phyloP scores from a whole-genome alignment of 768 basidiomycete species.

The Pleurotus tuber-regium region DNA sequence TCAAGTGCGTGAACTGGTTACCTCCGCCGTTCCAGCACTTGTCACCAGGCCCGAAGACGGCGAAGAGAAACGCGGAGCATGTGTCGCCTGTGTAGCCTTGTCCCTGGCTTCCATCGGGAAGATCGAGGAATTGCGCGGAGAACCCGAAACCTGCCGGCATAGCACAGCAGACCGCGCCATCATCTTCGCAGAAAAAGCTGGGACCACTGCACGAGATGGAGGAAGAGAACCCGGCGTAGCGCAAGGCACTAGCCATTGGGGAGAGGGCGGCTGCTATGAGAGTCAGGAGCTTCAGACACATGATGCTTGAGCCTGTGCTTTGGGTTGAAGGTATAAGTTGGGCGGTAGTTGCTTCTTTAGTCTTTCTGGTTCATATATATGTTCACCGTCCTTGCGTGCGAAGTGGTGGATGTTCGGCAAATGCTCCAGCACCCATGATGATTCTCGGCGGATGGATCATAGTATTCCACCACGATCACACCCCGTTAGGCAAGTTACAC shows the following conservation, averaged over 20 bases:
- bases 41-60: slow-evolving; percentile 6
- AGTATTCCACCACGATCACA: too few relatives aligned
- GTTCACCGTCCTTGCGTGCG: too few relatives aligned
- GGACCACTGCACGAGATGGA: slow-evolving; percentile 3
- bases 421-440: too few relatives aligned
- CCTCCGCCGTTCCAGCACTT: slow-evolving; percentile 11
- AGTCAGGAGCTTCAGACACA: too few relatives aligned
- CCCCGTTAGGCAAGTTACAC: too few relatives aligned
- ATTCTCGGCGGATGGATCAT: too few relatives aligned
- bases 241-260: slow-evolving; percentile 7
- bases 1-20: background rate
- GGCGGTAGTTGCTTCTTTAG: too few relatives aligned
- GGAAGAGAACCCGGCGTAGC: slow-evolving; percentile 10
- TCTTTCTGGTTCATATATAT: too few relatives aligned
- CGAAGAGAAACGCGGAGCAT: slow-evolving; percentile 6
- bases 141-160: slow-evolving; percentile 8
- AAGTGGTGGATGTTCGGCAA: too few relatives aligned
- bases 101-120: slow-evolving; percentile 4
- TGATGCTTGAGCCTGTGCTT: too few relatives aligned
- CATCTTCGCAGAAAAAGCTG: slow-evolving; percentile 8
- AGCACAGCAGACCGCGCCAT: slow-evolving; percentile 1
- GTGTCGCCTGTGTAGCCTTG: slow-evolving; percentile 10
- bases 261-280: slow-evolving; percentile 8
- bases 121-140: slow-evolving; percentile 8
- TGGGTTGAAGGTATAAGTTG: too few relatives aligned